Conservation (phyloP, 306 rosid genomes). For the Acacia melanoxylon region DNA sequence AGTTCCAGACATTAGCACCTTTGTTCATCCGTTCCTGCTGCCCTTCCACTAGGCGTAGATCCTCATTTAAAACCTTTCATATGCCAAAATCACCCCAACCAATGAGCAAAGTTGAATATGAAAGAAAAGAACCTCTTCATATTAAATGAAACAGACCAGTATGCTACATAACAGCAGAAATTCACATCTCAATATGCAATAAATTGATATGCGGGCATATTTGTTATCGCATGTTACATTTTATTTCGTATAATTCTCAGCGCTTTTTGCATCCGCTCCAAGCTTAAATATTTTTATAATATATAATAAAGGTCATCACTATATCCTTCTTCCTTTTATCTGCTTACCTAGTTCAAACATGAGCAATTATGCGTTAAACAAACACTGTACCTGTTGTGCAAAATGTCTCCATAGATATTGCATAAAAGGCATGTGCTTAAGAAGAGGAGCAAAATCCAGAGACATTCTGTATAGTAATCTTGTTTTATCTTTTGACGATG, state of each 20-base stretch:
- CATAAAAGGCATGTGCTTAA: slow-evolving; percentile 47
- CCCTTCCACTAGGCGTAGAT: slow-evolving; percentile 64
- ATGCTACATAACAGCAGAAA: not conserved
- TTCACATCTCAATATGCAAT: not conserved
- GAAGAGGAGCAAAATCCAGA: slow-evolving; percentile 64
- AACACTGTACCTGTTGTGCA: slow-evolving; percentile 15
- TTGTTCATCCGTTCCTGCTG: slow-evolving; percentile 74
- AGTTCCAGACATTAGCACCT: slow-evolving; percentile 69
- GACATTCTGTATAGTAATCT: slow-evolving; percentile 77
- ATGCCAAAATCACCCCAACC: not conserved
- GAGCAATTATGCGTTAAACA: slow-evolving; percentile 4
- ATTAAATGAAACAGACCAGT: not conserved
- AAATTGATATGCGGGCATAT: not conserved
- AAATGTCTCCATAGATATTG: slow-evolving; percentile 26
- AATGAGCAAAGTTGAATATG: not conserved
- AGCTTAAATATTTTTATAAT: not conserved
- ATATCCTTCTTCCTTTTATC: not conserved
- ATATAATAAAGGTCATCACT: not conserved
- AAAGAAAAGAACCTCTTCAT: not conserved
- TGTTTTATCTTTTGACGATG: slow-evolving; percentile 61
- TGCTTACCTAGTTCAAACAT: not conserved
- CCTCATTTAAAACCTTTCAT: slow-evolving; percentile 70
- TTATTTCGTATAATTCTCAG: not conserved
- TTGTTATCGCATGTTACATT: not conserved
- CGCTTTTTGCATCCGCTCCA: not conserved